Conservation (phyloP, 345 rosid species). For the Eucalyptus shirleyi region DNA sequence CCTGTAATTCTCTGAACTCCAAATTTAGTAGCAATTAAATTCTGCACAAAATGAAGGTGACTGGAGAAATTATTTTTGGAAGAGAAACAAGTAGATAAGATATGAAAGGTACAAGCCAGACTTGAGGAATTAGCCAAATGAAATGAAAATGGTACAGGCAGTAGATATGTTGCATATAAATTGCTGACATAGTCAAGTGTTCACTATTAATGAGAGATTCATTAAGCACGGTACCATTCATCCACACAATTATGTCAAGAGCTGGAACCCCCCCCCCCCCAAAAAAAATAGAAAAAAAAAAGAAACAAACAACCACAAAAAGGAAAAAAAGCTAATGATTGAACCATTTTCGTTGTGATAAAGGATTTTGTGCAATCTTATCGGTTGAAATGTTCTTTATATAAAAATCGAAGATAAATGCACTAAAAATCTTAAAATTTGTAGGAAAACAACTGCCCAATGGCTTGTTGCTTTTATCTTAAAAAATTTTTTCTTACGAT, state of each 20-base stretch:
- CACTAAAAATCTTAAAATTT: background rate
- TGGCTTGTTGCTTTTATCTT: background rate
- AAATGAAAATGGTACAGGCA: background rate
- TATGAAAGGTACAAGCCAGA: background rate
- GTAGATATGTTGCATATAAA: background rate
- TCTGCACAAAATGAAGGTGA: constrained; percentile 24
- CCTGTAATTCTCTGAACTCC: constrained; percentile 71
- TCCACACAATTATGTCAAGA: background rate
- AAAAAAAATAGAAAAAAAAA: no score
- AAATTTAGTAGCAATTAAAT: constrained; percentile 63
- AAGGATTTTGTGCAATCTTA: background rate
- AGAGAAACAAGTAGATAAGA: background rate
- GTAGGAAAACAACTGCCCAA: background rate
- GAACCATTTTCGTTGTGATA: no score
- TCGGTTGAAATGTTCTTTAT: background rate
- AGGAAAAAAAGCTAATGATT: no score
- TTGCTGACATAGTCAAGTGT: background rate
- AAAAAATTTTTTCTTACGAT: background rate
- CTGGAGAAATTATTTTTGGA: background rate
- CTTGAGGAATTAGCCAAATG: background rate
- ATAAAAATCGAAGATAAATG: no score
- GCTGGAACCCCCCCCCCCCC: no score
- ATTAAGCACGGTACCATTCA: background rate
- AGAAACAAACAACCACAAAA: background rate
- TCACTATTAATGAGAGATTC: background rate